These are phyloP conservation scores for Anthracocystis walkeri DNA, from an alignment of 1,284 basidiomycete species.

Conservation along the genomic window DNA sequence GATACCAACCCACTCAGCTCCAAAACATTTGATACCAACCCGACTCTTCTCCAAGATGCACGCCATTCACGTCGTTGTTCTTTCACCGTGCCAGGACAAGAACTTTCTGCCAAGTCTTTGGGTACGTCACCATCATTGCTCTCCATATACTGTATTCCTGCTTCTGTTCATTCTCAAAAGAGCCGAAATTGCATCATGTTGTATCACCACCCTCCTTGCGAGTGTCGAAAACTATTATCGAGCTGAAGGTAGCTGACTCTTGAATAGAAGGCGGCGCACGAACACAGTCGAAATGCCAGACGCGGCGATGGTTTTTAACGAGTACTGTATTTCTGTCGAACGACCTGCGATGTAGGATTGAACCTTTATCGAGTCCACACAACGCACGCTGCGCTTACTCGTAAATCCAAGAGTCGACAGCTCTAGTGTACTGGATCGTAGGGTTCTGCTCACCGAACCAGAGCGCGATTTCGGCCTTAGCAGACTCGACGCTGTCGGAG, in stretches of 20 bases:
- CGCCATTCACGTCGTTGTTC: neutral
- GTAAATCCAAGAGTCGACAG: slow-evolving; percentile 68
- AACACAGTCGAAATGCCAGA: no score
- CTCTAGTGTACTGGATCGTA: slow-evolving; percentile 64
- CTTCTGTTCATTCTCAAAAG: no score
- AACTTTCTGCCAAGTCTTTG: neutral
- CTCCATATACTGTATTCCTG: no score
- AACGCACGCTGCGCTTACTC: slow-evolving; percentile 43
- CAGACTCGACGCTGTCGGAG: slow-evolving; percentile 76
- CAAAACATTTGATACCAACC: neutral
- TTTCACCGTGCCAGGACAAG: neutral
- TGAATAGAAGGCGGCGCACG: no score
- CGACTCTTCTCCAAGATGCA: neutral
- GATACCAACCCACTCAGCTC: neutral
- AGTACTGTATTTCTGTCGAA: no score
- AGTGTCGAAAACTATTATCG: no score
- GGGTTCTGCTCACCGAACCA: slow-evolving; percentile 69
- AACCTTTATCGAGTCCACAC: neutral
- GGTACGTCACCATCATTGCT: neutral
- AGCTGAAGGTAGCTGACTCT: no score
- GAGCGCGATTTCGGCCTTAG: slow-evolving; percentile 68
- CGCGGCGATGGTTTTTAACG: no score
- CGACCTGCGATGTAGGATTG: neutral
- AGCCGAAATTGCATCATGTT: no score
- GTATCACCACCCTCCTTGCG: no score